Evolutionary conservation across 2,329 filamentous ascomycete genomes (phyloP).

Genomic region (Ophiosphaerella korrae): DNA sequence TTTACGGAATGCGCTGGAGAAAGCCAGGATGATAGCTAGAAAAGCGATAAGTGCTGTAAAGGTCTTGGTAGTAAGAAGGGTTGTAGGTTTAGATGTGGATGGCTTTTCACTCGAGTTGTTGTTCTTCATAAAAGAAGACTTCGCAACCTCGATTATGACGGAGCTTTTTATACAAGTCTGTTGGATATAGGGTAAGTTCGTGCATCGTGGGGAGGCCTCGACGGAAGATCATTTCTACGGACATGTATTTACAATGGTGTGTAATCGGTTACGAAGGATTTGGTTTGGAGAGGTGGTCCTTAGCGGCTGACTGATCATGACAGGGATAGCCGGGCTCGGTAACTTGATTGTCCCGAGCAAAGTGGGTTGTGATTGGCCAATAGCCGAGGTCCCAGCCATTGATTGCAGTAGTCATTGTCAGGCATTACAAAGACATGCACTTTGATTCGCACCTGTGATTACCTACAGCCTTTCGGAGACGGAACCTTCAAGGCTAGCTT

Average conservation of each 20-base stretch:
- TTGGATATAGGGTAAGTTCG: conserved; percentile 21
- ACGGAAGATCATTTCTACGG: conserved; percentile 18
- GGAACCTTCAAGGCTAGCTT: too few species aligned
- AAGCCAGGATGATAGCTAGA: conserved; percentile 53
- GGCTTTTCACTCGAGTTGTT: conserved; percentile 27
- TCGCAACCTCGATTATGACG: conserved; percentile 7
- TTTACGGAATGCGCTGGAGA: conserved; percentile 48
- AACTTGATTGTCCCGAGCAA: conserved; percentile 11
- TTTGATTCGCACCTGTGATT: conserved; percentile 3
- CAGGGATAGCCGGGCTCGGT: conserved; percentile 12
- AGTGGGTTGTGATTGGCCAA: conserved; percentile 31
- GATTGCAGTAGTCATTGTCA: background rate
- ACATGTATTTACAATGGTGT: conserved; percentile 43
- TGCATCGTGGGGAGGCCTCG: conserved; percentile 29
- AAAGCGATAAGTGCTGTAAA: conserved; percentile 39
- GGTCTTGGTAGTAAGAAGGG: conserved; percentile 29
- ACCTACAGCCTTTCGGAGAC: conserved; percentile 7
- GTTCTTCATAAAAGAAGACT: conserved; percentile 34
- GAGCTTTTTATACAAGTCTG: conserved; percentile 36
- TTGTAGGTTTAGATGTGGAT: conserved; percentile 16
- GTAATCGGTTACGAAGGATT: conserved; percentile 33
- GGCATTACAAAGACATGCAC: background rate
- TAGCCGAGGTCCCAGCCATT: conserved; percentile 4
- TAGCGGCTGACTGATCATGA: conserved; percentile 42
- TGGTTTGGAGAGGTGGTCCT: conserved; percentile 3